Evolutionary conservation across 495 filamentous ascomycete genomes (phyloP).

Genomic region (Elaphomyces granulatus): DNA sequence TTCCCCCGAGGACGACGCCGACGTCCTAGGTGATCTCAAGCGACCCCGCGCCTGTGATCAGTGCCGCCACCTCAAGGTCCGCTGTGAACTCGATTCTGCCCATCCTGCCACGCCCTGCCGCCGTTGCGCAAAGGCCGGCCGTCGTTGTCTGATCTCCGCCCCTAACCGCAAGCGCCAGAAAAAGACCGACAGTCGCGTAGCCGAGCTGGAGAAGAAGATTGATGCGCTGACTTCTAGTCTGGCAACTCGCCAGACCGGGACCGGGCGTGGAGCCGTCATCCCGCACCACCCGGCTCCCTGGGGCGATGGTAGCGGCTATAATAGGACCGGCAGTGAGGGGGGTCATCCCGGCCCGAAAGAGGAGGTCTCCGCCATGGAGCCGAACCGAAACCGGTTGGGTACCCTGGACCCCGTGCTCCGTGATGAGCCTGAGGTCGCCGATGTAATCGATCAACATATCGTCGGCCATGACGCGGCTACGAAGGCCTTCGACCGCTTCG

Average conservation of each 20-base stretch:
- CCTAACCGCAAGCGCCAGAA: slow-evolving; percentile 81
- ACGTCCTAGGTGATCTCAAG: slow-evolving; percentile 44
- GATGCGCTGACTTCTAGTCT: slow-evolving; percentile 72
- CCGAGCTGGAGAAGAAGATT: slow-evolving; percentile 90
- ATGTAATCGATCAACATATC: slow-evolving; percentile 58
- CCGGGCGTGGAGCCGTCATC: neutral
- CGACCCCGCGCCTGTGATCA: slow-evolving; percentile 85
- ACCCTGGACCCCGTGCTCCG: neutral
- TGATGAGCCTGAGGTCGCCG: slow-evolving; percentile 30
- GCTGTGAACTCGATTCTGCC: slow-evolving; percentile 54
- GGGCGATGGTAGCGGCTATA: neutral
- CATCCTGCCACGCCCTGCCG: slow-evolving; percentile 51
- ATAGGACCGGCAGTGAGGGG: slow-evolving; percentile 1
- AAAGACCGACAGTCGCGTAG: slow-evolving; percentile 83
- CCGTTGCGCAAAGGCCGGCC: slow-evolving; percentile 70
- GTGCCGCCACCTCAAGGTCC: slow-evolving; percentile 79
- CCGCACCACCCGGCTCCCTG: slow-evolving; percentile 3
- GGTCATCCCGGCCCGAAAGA: neutral
- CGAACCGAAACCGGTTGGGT: neutral
- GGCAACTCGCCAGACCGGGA: slow-evolving; percentile 25
- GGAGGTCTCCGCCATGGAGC: neutral
- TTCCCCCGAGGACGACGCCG: too few relatives aligned
- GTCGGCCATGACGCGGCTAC: slow-evolving; percentile 47
- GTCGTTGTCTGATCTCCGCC: slow-evolving; percentile 66
- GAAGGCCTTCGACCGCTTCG: slow-evolving; percentile 49